Percentiles rank a stretch among this genome's conserved stretches.
Conservation (phyloP, 2,329 filamentous ascomycete species). For the Phyllosticta ampelicida region DNA sequence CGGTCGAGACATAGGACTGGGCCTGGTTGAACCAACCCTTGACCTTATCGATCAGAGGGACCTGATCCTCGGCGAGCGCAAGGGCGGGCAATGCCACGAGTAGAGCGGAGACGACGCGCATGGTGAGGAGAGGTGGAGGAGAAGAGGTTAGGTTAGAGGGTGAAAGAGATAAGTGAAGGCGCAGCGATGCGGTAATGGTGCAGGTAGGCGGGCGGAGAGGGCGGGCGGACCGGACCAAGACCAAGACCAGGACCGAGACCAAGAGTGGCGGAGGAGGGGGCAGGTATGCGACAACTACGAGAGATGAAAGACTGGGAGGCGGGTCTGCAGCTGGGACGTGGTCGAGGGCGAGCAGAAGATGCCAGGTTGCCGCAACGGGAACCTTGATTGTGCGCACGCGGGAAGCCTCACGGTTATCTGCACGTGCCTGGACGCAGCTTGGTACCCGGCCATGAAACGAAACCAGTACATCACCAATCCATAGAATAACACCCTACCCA, state of each 20-base stretch:
- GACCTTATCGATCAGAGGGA: conserved; percentile 51
- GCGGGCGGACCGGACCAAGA: not conserved
- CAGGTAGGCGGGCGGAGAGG: not conserved
- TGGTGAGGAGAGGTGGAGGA: not conserved
- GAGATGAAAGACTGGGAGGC: not conserved
- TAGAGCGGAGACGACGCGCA: conserved; percentile 3
- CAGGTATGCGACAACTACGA: not conserved
- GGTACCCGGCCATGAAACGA: not conserved
- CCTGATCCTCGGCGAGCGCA: conserved; percentile 43
- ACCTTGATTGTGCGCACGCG: not conserved
- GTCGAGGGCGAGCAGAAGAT: not conserved
- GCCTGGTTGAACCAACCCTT: conserved; percentile 45
- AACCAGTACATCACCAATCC: not conserved
- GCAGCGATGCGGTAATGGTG: conserved; percentile 11
- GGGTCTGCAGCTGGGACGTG: not conserved
- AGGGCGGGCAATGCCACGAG: conserved; percentile 42
- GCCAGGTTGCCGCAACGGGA: not conserved
- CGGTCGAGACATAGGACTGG: conserved; percentile 44
- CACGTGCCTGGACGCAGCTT: not conserved
- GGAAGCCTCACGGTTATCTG: not conserved
- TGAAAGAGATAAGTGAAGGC: not conserved
- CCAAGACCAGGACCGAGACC: not conserved
- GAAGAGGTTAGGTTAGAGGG: not conserved
- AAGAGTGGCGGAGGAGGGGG: not conserved
- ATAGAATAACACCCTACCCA: not conserved